Conservation (phyloP, 305 asterid species). For the Solanum aculeatissimum region DNA sequence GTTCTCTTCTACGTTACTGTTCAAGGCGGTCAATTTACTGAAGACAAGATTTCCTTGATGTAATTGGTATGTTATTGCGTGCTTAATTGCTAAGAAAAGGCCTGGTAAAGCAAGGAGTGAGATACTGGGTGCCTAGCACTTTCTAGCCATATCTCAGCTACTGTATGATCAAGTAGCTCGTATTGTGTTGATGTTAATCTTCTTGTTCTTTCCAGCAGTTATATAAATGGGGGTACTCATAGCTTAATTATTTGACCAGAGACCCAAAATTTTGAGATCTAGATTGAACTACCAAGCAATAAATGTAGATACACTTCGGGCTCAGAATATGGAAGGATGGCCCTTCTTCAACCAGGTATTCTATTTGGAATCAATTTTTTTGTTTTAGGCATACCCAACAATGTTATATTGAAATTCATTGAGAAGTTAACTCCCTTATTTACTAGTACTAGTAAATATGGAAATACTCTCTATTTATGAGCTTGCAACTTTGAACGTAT, state of each 20-base stretch:
- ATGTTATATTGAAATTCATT: neutral
- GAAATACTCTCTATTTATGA: neutral
- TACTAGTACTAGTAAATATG: neutral
- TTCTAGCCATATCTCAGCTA: neutral
- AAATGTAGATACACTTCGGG: slow-evolving; percentile 71
- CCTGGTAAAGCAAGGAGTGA: neutral
- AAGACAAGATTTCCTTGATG: neutral
- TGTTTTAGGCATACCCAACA: neutral
- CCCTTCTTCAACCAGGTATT: slow-evolving; percentile 87
- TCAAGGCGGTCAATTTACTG: neutral
- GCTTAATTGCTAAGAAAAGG: neutral
- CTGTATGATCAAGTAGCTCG: neutral
- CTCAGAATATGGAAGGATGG: slow-evolving; percentile 76
- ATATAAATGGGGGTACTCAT: neutral
- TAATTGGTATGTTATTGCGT: neutral
- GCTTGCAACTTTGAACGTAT: neutral
- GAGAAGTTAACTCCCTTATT: neutral
- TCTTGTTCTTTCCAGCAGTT: neutral
- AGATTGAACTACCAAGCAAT: slow-evolving; percentile 70
- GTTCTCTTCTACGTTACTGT: neutral
- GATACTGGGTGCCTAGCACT: neutral
- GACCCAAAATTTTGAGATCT: slow-evolving; percentile 74
- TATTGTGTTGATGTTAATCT: neutral
- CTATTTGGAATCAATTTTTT: neutral
- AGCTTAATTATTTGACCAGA: slow-evolving; percentile 28